phyloP scores from a whole-genome alignment of 805 yeast genomes.

The Yamadazyma akitaensis region DNA sequence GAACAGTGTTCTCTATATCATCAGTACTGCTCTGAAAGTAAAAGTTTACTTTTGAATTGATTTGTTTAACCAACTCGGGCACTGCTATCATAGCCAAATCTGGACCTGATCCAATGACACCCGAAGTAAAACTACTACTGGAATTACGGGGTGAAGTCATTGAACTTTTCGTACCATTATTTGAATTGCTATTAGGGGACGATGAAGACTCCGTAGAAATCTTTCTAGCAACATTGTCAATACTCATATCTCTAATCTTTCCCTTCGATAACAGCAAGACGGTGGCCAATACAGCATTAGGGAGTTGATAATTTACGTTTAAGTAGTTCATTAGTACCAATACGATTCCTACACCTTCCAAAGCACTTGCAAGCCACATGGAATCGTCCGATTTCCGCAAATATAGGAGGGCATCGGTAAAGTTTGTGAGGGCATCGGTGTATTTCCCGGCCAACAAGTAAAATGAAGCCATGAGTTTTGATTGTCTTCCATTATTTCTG shows the following conservation, averaged over 20 bases:
- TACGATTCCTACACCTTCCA: conserved; percentile 78
- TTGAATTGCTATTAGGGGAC: background rate
- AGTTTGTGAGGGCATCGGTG: conserved; percentile 63
- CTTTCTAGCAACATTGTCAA: conserved; percentile 33
- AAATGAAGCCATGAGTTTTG: conserved; percentile 73
- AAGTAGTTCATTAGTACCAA: conserved; percentile 57
- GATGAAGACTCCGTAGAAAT: conserved; percentile 34
- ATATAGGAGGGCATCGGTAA: conserved; percentile 66
- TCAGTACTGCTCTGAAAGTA: conserved; percentile 44
- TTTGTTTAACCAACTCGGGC: conserved; percentile 31
- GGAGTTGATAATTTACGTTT: conserved; percentile 49
- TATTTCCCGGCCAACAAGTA: conserved; percentile 78
- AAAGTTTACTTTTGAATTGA: conserved; percentile 25
- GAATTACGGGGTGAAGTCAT: conserved; percentile 34
- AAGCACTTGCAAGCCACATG: conserved; percentile 83
- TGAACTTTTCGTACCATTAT: conserved; percentile 1
- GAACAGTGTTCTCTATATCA: conserved; percentile 71
- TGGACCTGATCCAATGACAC: conserved; percentile 12
- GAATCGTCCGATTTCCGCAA: conserved; percentile 66
- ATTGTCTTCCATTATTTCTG: conserved; percentile 66
- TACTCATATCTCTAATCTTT: conserved; percentile 20
- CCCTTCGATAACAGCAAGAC: conserved; percentile 30
- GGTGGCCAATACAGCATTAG: conserved; percentile 32
- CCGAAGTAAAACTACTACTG: conserved; percentile 18
- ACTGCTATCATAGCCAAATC: conserved; percentile 28